Percentiles rank a stretch among this genome's conserved stretches.
These are phyloP conservation scores for Irpex rosettiformis DNA, from an alignment of 1,284 basidiomycete species.

Conservation along the genomic window DNA sequence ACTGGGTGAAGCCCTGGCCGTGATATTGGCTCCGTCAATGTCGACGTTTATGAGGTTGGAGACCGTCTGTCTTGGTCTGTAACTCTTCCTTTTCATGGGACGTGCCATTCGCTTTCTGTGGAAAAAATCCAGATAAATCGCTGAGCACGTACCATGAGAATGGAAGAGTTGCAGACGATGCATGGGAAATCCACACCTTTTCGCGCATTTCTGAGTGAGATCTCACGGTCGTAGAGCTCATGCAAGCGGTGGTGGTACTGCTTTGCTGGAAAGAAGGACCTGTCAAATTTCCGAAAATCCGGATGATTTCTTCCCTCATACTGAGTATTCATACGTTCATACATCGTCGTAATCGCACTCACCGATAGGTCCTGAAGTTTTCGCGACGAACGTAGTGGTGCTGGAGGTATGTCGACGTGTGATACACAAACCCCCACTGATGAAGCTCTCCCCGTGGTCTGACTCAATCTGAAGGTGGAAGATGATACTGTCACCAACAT, in stretches of 20 bases:
- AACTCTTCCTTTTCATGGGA: conserved; percentile 29
- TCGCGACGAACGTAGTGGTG: no score
- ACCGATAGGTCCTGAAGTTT: no score
- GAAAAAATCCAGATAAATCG: conserved; percentile 16
- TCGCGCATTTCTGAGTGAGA: neutral
- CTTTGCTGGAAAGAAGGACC: neutral
- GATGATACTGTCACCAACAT: neutral
- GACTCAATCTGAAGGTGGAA: neutral
- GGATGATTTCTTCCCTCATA: no score
- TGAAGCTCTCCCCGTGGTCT: neutral
- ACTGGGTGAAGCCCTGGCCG: neutral
- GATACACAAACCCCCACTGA: neutral
- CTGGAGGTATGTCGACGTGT: neutral
- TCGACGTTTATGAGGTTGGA: neutral
- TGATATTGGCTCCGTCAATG: neutral
- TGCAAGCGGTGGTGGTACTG: neutral
- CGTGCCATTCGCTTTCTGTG: conserved; percentile 25
- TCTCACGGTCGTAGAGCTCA: neutral
- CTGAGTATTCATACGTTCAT: no score
- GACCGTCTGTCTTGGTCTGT: conserved; percentile 19
- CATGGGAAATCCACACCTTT: neutral
- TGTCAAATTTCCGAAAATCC: neutral
- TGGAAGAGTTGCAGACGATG: conserved; percentile 32
- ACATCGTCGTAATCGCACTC: no score
- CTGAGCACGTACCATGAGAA: conserved; percentile 36